A percentile compares a stretch with the other conserved stretches of the same genome.
Conservation (phyloP, 164 flowering plant genomes). For the Liriodendron chinense region DNA sequence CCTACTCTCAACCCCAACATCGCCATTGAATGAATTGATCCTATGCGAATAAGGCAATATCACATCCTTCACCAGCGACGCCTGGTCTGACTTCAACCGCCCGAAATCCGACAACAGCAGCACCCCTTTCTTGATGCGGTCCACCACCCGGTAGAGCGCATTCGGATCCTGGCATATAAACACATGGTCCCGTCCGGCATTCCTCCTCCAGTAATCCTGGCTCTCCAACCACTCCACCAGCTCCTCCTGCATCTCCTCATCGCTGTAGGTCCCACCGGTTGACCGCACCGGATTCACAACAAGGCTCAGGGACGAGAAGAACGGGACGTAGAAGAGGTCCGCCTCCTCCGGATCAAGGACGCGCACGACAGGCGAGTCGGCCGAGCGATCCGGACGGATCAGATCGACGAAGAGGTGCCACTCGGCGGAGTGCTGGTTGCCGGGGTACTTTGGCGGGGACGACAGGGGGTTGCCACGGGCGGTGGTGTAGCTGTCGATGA, state of each 20-base stretch:
- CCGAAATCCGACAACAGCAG: conserved; percentile 91
- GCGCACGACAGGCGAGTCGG: conserved; percentile 41
- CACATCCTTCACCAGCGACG: conserved; percentile 86
- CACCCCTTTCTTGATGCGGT: conserved; percentile 72
- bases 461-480: conserved; percentile 42
- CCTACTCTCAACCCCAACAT: conserved; percentile 56
- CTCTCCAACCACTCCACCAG: conserved; percentile 79
- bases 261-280: conserved; percentile 44
- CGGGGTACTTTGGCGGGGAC: conserved; percentile 60
- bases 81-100: conserved; percentile 68
- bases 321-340: conserved; percentile 88
- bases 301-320: conserved; percentile 86
- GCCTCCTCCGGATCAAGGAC: conserved; percentile 82
- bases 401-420: conserved; percentile 81
- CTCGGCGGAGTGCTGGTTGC: conserved; percentile 92
- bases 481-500: conserved; percentile 62
- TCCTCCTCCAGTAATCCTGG: conserved; percentile 80
- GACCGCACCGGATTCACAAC: conserved; percentile 73
- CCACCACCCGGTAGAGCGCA: conserved; percentile 73
- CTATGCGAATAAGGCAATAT: conserved; percentile 89
- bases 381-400: conserved; percentile 31
- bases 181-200: conserved; percentile 90
- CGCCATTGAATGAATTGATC: conserved; percentile 65
- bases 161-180: conserved; percentile 91
- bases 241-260: conserved; percentile 79